Base-by-base conservation (phyloP, 805 yeast species). In the Geotrichum ghanense region DNA sequence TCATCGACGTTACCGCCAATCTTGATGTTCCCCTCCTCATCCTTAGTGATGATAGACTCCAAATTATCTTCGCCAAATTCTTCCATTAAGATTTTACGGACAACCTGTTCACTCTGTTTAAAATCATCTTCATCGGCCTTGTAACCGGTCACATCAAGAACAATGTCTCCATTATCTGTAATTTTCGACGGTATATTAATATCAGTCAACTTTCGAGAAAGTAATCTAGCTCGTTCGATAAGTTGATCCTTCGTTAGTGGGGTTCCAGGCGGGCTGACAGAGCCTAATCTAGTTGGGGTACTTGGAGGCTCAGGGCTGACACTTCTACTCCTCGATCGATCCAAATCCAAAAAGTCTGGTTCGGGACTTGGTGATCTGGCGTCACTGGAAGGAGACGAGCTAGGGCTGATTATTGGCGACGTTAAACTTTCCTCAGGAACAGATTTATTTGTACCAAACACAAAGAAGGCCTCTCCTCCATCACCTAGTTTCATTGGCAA, bases 401-500 rank as follows among this genome's bases (percentile, higher is more conserved):
- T 58, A 0, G 95, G 90, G 20, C 94, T 82, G 25, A 83, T 66
- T 23, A 88, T 92, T 0, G 97, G 97, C 0, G 95, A 85, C 0
- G 96, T 85, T 53, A 87, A 76, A 52, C 87, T 72, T 49, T 83
- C 83, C 47, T 73, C 70, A 1, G 96, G 95, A 21, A 92, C 80
- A 49, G 76, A 74, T 40, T 73, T 75, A 35, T 73, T 74, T 1
- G 96, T 83, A 58, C 88, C 95, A 66, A 92, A 90, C 39, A 92
- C 97, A 60, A 92, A 92, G 61, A 88, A 88, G 0, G 97, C 98
- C 64, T 92, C 98, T 12, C 98, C 98, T 5, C 94, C 95, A 50
- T 92, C 98, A 14, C 96, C 95, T 41, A 92, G 69, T 63, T 92
- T 92, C 97, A 92, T 92, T 6, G 95, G 96, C 43, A 90, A 68